These are phyloP conservation scores for Nicotiana knightiana DNA, from an alignment of 257 asterid genomes.

Conservation along the genomic window DNA sequence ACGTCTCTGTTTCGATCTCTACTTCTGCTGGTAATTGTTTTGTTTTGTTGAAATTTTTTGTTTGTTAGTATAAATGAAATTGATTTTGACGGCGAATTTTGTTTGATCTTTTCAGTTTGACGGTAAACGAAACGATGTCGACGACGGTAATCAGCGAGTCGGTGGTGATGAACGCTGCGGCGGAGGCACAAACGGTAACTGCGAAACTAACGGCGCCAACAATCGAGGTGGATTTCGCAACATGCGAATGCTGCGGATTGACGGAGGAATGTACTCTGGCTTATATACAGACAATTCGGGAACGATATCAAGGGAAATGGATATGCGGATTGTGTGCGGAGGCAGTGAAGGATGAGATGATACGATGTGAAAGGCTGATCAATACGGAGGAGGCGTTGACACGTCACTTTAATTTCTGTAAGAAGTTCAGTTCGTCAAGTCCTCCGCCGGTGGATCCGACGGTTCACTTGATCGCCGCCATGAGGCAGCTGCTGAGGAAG, in stretches of 20 bases:
- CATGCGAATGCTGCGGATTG: conserved; percentile 55
- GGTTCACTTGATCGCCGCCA: conserved; percentile 44
- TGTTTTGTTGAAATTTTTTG: not conserved
- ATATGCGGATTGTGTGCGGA: conserved; percentile 57
- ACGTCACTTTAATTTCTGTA: conserved; percentile 62
- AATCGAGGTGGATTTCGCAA: conserved; percentile 37
- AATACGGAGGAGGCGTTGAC: conserved; percentile 64
- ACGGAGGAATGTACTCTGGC: conserved; percentile 58
- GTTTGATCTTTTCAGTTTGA: conserved; percentile 3
- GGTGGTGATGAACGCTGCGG: conserved; percentile 29
- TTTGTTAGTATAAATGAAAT: too few relatives aligned
- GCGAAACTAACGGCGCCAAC: not conserved
- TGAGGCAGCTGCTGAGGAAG: conserved; percentile 48
- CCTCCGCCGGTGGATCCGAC: conserved; percentile 49
- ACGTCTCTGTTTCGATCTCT: not conserved
- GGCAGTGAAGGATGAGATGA: conserved; percentile 56
- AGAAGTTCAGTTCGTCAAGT: conserved; percentile 42
- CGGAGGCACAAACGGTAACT: not conserved
- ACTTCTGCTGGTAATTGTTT: conserved; percentile 5
- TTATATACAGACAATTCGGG: conserved; percentile 40
- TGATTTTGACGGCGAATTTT: not conserved
- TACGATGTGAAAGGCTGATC: conserved; percentile 48
- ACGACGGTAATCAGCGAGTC: conserved; percentile 28
- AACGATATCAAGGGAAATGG: conserved; percentile 53
- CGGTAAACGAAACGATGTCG: conserved; percentile 28